Evolutionary conservation across 2,329 filamentous ascomycete genomes (phyloP).

Genomic region (Raffaelea ambrosiae): DNA sequence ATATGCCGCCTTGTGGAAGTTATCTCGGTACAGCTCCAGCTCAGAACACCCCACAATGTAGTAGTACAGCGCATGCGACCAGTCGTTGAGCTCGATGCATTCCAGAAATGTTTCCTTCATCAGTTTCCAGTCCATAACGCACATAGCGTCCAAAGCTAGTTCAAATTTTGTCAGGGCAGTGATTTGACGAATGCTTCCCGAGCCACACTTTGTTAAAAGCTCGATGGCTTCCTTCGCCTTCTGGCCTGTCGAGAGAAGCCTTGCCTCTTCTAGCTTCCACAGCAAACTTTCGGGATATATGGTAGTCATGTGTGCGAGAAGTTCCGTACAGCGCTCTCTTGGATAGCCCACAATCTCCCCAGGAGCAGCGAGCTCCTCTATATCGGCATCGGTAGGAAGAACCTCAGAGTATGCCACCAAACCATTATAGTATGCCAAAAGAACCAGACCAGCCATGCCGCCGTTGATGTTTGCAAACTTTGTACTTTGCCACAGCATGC

Average conservation of each 20-base stretch:
- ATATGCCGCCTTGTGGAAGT: slow-evolving; percentile 28
- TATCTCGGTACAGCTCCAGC: slow-evolving; percentile 70
- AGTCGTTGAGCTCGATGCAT: slow-evolving; percentile 76
- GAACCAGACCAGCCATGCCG: slow-evolving; percentile 73
- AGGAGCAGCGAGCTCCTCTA: slow-evolving; percentile 34
- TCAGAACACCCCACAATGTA: slow-evolving; percentile 76
- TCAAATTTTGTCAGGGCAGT: slow-evolving; percentile 82
- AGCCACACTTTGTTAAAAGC: slow-evolving; percentile 49
- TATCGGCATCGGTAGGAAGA: slow-evolving; percentile 53
- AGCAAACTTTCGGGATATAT: slow-evolving; percentile 75
- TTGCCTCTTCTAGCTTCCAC: slow-evolving; percentile 83
- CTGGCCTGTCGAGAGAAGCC: slow-evolving; percentile 60
- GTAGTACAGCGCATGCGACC: slow-evolving; percentile 84
- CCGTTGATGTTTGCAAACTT: slow-evolving; percentile 84
- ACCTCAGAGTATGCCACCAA: slow-evolving; percentile 85
- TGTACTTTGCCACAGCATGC: slow-evolving; percentile 85
- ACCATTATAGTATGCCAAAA: slow-evolving; percentile 83
- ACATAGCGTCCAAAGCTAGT: slow-evolving; percentile 69
- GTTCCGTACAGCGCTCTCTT: slow-evolving; percentile 50
- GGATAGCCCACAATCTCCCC: slow-evolving; percentile 65
- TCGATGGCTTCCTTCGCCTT: slow-evolving; percentile 59
- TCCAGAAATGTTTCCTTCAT: slow-evolving; percentile 67
- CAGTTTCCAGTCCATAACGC: slow-evolving; percentile 64
- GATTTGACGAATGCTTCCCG: slow-evolving; percentile 78
- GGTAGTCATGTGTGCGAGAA: slow-evolving; percentile 65